Percentiles rank a stretch among this genome's conserved stretches.
phyloP scores from a whole-genome alignment of 208 protist genomes.

The Leishmania tarentolae region DNA sequence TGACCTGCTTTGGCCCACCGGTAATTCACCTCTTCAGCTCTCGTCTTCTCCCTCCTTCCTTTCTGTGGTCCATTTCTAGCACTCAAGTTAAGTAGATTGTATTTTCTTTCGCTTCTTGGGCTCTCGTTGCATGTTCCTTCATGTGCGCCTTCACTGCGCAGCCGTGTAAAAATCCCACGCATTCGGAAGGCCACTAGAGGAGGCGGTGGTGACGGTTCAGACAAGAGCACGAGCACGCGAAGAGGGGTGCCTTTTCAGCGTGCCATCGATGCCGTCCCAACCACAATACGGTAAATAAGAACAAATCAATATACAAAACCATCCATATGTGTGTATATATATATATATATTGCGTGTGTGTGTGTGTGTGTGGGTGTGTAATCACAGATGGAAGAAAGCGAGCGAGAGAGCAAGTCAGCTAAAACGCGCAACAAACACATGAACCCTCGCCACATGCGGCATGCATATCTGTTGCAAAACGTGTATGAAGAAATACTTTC shows the following conservation, averaged over 20 bases:
- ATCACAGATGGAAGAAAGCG: not conserved
- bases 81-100: not conserved
- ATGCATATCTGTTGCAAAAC: too few species aligned
- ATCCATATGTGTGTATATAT: too few species aligned
- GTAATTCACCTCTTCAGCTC: too few species aligned
- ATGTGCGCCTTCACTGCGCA: not conserved
- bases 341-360: too few species aligned
- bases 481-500: too few species aligned
- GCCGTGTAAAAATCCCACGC: not conserved
- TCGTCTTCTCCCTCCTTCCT: not conserved
- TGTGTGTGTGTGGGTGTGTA: too few species aligned
- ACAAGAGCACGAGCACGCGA: not conserved
- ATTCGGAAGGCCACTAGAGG: not conserved
- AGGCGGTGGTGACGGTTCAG: not conserved
- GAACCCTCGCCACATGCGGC: too few species aligned
- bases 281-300: not conserved
- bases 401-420: too few species aligned
- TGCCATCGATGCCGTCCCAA: not conserved
- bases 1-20: not conserved
- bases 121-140: not conserved
- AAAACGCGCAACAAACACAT: not conserved
- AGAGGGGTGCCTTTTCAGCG: not conserved
- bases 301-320: not conserved
- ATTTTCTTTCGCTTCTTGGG: not conserved
- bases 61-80: not conserved